Evolutionary conservation across 371 early-diverging fungal genomes (phyloP).

Genomic region (Syncephalastrum racemosum): DNA sequence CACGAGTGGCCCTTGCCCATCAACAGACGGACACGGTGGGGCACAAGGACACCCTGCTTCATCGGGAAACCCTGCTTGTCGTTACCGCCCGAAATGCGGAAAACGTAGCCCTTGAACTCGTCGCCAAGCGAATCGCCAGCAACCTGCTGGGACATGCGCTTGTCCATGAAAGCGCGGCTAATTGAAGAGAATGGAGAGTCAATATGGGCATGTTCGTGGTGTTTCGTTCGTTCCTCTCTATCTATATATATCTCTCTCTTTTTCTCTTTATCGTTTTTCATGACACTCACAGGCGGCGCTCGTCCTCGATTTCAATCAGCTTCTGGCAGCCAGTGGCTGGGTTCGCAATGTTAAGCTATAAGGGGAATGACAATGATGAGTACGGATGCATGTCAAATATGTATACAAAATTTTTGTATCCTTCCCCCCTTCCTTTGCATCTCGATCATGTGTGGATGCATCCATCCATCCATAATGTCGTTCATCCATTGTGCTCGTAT

Average conservation of each 20-base stretch:
- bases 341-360: constrained; percentile 97
- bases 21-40: constrained; percentile 94
- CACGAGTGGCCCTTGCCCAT: constrained; percentile 98
- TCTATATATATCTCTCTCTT: constrained; percentile 2
- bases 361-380: no score
- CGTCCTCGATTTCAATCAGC: constrained; percentile 97
- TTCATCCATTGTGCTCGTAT: no score
- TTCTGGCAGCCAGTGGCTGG: constrained; percentile 99
- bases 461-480: no score
- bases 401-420: no score
- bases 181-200: constrained; percentile 5
- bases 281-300: constrained; percentile 85
- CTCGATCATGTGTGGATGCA: no score
- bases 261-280: constrained; percentile 36
- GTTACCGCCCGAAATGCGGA: constrained; percentile 99
- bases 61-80: constrained; percentile 99
- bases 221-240: no score
- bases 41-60: constrained; percentile 97
- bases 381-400: no score
- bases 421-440: no score
- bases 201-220: not conserved
- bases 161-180: constrained; percentile 97
- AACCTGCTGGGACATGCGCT: constrained; percentile 97
- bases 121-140: constrained; percentile 96
- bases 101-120: constrained; percentile 99